These are phyloP conservation scores for Climacium dendroides DNA, from an alignment of 225 moss, liverwort and hornwort genomes.

Conservation along the genomic window DNA sequence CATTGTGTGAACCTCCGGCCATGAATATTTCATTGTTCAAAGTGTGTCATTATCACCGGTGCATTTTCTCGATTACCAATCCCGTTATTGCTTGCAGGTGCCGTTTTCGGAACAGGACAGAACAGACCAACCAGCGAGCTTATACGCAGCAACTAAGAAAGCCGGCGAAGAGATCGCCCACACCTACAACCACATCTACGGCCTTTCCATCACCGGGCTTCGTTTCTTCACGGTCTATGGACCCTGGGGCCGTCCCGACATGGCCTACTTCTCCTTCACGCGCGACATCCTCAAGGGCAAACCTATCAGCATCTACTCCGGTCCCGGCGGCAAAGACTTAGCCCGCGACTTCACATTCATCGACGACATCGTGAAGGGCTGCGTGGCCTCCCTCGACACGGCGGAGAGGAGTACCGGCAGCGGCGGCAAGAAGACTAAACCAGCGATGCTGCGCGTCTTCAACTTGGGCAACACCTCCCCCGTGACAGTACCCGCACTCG, in stretches of 20 bases:
- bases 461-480: slow-evolving; percentile 52
- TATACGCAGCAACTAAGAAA: slow-evolving; percentile 51
- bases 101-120: slow-evolving; percentile 44
- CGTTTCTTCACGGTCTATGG: slow-evolving; percentile 52
- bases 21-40: too few species aligned
- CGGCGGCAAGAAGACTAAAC: slow-evolving; percentile 39
- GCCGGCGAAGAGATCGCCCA: slow-evolving; percentile 52
- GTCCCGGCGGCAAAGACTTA: slow-evolving; percentile 26
- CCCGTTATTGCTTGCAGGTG: slow-evolving; percentile 1
- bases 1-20: not conserved
- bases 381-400: slow-evolving; percentile 44
- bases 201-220: slow-evolving; percentile 40
- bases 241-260: slow-evolving; percentile 50
- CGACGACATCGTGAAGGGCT: slow-evolving; percentile 46
- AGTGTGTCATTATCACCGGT: not conserved
- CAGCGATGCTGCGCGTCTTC: slow-evolving; percentile 43
- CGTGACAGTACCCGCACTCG: slow-evolving; percentile 32
- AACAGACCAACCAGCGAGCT: slow-evolving; percentile 47
- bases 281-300: slow-evolving; percentile 37
- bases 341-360: slow-evolving; percentile 52
- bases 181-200: slow-evolving; percentile 53
- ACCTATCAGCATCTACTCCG: slow-evolving; percentile 36
- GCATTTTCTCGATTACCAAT: not conserved
- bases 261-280: slow-evolving; percentile 57
- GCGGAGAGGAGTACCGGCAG: slow-evolving; percentile 41